Evolutionary conservation across 73 alveolate genomes (phyloP), one percentile per base, ranked within the genome.

Genomic region (Stentor roeselii): DNA sequence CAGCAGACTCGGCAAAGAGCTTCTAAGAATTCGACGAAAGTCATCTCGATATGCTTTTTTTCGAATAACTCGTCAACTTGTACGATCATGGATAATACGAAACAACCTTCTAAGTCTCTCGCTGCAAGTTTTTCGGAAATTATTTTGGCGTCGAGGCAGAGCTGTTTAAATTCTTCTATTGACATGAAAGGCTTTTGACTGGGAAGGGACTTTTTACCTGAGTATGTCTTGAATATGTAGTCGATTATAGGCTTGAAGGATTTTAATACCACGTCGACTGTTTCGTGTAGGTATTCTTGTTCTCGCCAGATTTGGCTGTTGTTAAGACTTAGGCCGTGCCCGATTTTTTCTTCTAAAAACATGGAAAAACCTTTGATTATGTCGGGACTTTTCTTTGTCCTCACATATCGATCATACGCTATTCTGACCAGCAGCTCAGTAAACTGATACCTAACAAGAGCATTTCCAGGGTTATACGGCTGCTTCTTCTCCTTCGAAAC

Each of bases 21-120:
- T 75, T 90, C 95, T 36, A 90, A 83, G 41, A 90, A 90, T 60
- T 90, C 95, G 15, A 74, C 92, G 27, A 83, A 67, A 59, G 60
- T 86, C 95, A 90, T 90, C 38, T 87, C 89, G 39, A 60, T 32
- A 36, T 60, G 92, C 76, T 86, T 60, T 67, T 67, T 67, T 1
- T 67, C 21, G 34, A 27, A 30, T 27, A 67, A 15, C 34, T 67
- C 80, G 34, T 67, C 80, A 67, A 34, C 37, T 67, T 67, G 80
- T 34, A 32, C 27, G 42, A 21, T 67, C 80, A 67, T 67, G 21
- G 80, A n/a, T 21, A 27, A 34, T 1, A 40, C 37, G 34, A 21
- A 67, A 2, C 80, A 21, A 0, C 21, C 37, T 27, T 67, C 80
- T 27, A 67, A 30, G 14, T 67, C 80, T 34, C 80, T 67, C 14